A percentile compares a stretch with the other conserved stretches of the same genome.
These are phyloP conservation scores for Inga oerstediana DNA, from an alignment of 306 rosid species.

Conservation along the genomic window DNA sequence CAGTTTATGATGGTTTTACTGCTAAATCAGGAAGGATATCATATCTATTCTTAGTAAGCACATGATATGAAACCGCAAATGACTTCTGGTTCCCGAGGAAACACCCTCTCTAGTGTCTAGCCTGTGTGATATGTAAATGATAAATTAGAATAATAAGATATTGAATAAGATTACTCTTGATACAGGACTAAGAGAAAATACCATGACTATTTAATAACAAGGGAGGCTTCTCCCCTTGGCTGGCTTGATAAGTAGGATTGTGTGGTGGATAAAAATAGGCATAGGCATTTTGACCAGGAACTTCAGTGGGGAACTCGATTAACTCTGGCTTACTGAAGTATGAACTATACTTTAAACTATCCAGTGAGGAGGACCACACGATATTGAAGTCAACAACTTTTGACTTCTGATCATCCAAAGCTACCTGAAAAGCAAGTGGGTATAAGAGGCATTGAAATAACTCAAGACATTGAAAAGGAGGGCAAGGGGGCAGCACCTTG, in stretches of 20 bases:
- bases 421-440: slow-evolving; percentile 58
- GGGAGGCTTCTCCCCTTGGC: slow-evolving; percentile 83
- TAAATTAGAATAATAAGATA: slow-evolving; percentile 22
- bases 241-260: slow-evolving; percentile 66
- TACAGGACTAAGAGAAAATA: slow-evolving; percentile 38
- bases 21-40: background rate
- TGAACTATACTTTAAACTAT: slow-evolving; percentile 65
- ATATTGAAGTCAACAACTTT: slow-evolving; percentile 63
- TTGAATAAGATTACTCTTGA: background rate
- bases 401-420: slow-evolving; percentile 57
- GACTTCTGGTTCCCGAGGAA: slow-evolving; percentile 1
- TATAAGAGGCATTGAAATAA: slow-evolving; percentile 1
- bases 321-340: slow-evolving; percentile 82
- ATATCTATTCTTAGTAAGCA: background rate
- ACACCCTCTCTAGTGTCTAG: background rate
- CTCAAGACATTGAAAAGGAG: background rate
- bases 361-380: slow-evolving; percentile 87
- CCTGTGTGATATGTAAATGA: background rate
- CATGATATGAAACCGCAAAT: background rate
- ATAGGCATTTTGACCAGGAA: slow-evolving; percentile 87
- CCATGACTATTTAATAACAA: slow-evolving; percentile 84
- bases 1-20: background rate
- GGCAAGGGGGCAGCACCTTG: slow-evolving; percentile 49
- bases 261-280: slow-evolving; percentile 90
- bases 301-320: slow-evolving; percentile 89